phyloP scores from a whole-genome alignment of 306 rosid species.

The Pachyrhizus erosus region DNA sequence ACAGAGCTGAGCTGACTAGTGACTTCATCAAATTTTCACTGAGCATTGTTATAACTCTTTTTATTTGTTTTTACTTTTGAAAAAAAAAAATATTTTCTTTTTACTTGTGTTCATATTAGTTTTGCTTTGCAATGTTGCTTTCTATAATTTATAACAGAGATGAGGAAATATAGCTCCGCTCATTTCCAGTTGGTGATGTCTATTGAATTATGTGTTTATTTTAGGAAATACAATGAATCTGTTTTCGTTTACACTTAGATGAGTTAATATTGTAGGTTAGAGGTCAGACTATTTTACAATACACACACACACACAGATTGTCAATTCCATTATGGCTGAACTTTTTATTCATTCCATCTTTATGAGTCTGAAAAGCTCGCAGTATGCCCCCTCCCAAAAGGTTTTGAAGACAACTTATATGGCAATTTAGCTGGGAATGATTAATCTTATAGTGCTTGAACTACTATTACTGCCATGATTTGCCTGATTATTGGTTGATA shows the following conservation, averaged over 20 bases:
- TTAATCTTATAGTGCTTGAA: constrained; percentile 23
- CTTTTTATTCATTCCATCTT: neutral
- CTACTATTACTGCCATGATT: neutral
- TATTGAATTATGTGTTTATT: neutral
- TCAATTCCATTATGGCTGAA: constrained; percentile 8
- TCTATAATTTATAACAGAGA: neutral
- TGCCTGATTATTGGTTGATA: constrained; percentile 20
- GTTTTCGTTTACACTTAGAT: constrained; percentile 4
- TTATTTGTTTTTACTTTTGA: neutral
- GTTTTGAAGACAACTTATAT: neutral
- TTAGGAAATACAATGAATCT: neutral
- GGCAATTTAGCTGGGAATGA: neutral
- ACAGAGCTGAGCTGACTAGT: neutral
- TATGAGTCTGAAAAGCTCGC: too few relatives aligned
- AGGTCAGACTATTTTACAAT: too few relatives aligned
- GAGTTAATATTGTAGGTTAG: neutral
- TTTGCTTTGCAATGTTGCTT: constrained; percentile 16
- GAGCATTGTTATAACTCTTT: neutral
- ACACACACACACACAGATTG: too few relatives aligned
- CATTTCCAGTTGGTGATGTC: neutral
- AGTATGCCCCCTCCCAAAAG: neutral
- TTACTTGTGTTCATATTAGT: neutral
- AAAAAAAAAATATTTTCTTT: neutral
- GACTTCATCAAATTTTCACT: neutral
- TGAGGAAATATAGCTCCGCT: neutral